phyloP scores from a whole-genome alignment of 2,329 filamentous ascomycete species.

The Fusarium nygamai region DNA sequence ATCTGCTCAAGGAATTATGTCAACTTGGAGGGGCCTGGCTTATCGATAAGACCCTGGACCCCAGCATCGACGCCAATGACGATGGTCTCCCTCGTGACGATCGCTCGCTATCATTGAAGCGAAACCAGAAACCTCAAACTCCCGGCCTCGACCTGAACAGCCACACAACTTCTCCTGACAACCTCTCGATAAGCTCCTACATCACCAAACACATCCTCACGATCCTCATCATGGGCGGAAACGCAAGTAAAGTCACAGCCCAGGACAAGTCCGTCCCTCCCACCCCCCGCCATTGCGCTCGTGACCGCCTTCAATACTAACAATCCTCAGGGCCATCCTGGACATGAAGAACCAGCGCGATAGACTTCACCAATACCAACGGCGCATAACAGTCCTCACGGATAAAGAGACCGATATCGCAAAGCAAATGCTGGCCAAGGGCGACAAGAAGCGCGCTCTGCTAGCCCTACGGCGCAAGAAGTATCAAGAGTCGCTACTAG shows the following conservation, averaged over 20 bases:
- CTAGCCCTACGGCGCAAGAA: constrained; percentile 94
- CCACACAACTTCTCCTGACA: neutral
- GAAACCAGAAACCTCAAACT: neutral
- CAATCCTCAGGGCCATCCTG: constrained; percentile 81
- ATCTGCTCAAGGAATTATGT: neutral
- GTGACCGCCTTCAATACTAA: constrained; percentile 24
- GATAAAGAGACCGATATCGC: constrained; percentile 89
- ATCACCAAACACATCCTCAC: constrained; percentile 2
- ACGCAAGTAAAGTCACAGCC: constrained; percentile 66
- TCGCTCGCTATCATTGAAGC: constrained; percentile 19
- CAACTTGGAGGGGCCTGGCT: constrained; percentile 10
- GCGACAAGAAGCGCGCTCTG: constrained; percentile 83
- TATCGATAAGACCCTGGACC: constrained; percentile 42
- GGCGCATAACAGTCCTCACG: constrained; percentile 86
- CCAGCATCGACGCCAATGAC: constrained; percentile 39
- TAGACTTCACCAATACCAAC: constrained; percentile 95
- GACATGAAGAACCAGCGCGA: constrained; percentile 98
- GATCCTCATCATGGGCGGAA: constrained; percentile 61
- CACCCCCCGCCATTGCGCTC: constrained; percentile 23
- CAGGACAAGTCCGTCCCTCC: constrained; percentile 80
- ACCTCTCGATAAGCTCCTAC: neutral
- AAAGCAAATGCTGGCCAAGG: constrained; percentile 79
- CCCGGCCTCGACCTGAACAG: neutral
- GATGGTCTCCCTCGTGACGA: constrained; percentile 43
- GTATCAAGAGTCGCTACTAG: constrained; percentile 90